Percentiles rank a stretch among this genome's conserved stretches.
Evolutionary conservation across 2,329 filamentous ascomycete genomes (phyloP).

Genomic region (Neofusicoccum cordaticola): DNA sequence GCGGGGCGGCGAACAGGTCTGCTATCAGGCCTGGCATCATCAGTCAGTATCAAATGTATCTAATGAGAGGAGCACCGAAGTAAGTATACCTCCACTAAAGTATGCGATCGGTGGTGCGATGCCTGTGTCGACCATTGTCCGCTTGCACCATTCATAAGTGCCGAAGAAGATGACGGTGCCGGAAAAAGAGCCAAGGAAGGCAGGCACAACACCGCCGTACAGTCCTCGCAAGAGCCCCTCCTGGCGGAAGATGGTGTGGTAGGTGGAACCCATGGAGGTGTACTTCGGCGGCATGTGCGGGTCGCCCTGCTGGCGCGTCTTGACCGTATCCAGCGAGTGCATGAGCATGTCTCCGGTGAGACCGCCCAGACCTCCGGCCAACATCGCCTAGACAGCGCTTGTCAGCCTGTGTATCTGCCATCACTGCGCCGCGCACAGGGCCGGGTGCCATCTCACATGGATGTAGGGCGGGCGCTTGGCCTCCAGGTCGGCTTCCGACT

Average conservation of each 20-base stretch:
- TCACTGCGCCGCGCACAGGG: not conserved
- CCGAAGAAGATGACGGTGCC: slow-evolving; percentile 96
- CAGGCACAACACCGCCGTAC: slow-evolving; percentile 91
- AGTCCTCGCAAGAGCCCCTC: slow-evolving; percentile 83
- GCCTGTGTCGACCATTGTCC: slow-evolving; percentile 79
- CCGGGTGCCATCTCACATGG: slow-evolving; percentile 37
- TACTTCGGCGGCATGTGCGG: slow-evolving; percentile 92
- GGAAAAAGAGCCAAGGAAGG: slow-evolving; percentile 86
- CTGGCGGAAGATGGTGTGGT: slow-evolving; percentile 88
- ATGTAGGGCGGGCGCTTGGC: slow-evolving; percentile 47
- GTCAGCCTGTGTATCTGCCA: not conserved
- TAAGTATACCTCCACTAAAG: slow-evolving; percentile 68
- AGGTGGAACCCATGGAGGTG: slow-evolving; percentile 83
- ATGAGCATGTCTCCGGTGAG: slow-evolving; percentile 95
- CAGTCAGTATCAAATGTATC: not conserved
- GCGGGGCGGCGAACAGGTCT: slow-evolving; percentile 83
- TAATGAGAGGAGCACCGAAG: not conserved
- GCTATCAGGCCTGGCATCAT: slow-evolving; percentile 72
- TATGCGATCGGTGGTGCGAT: slow-evolving; percentile 82
- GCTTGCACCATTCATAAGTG: slow-evolving; percentile 92
- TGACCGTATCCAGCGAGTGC: slow-evolving; percentile 98
- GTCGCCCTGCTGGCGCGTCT: slow-evolving; percentile 95
- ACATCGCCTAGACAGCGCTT: slow-evolving; percentile 68
- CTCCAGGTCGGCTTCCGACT: slow-evolving; percentile 36
- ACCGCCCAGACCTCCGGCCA: slow-evolving; percentile 89